Evolutionary conservation across 2,329 filamentous ascomycete genomes (phyloP), one percentile per base, ranked within the genome.

Genomic region (Hawksworthiomyces lignivorus): DNA sequence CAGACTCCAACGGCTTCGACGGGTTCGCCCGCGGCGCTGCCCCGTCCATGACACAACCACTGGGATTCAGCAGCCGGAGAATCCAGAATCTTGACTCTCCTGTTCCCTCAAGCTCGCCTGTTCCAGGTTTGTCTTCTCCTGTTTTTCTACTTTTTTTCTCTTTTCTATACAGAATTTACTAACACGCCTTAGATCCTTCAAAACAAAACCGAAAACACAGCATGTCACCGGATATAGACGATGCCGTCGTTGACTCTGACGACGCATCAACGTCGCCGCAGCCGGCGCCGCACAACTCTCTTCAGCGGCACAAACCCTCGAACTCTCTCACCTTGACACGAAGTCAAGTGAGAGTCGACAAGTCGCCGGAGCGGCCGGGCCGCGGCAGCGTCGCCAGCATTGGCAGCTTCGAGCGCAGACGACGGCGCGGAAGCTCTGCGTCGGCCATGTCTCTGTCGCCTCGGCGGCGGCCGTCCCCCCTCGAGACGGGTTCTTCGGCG

Each of bases 51-150:
- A 9, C 42, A 27, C 14, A 36, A 3, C 21, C 37, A 12, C 61
- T 68, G 3, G 63, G 62, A 2, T 48, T 75, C 5, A 59, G 63
- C 3, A 60, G 63, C 17, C 68, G 62, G 28, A 62, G 73, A 11
- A 69, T 79, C 15, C 73, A 76, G 46, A 76, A 63, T 45, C 57
- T 80, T 3, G 73, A 80, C 50, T 75, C 75, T 0, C 73, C 74
- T 2, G 56, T 67, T 15, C 59, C 62, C 3, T 64, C 72, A 1
- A 58, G 69, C 46, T 74, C 71, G 0, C 73, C 75, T 6, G 55
- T 70, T 1, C 56, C 66, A 50, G 69, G 72, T 64, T 47, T 28
- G 51, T 28, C 22, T 36, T 10, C 12, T 27, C 53, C 39, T n/a
- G 41, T 26, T 46, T 20, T 14, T 45, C 52, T 29, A 2, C 17